These are phyloP conservation scores for Macrolepiota dolichaula DNA, from an alignment of 768 basidiomycete species.

Conservation along the genomic window DNA sequence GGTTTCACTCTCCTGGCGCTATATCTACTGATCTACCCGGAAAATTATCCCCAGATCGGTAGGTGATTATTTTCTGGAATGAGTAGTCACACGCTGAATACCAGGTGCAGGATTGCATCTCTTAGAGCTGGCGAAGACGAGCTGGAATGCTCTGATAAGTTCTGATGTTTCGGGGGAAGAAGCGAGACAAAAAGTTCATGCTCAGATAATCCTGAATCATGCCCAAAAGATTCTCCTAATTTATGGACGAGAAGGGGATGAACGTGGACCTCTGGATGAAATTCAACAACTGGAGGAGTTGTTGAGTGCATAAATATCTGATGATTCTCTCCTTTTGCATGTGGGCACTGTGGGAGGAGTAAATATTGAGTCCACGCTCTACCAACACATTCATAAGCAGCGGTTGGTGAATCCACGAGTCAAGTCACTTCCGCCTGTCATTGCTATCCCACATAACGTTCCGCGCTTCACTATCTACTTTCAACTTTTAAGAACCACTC, in stretches of 20 bases:
- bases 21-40: constrained; percentile 69
- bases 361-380: too few species aligned
- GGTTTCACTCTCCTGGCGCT: constrained; percentile 62
- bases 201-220: constrained; percentile 34
- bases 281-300: constrained; percentile 40
- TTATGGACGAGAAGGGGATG: constrained; percentile 63
- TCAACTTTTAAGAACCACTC: too few species aligned
- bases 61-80: constrained; percentile 16
- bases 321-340: not conserved
- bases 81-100: not conserved
- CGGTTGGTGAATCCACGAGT: too few species aligned
- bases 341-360: too few species aligned
- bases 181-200: constrained; percentile 23
- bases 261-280: constrained; percentile 56
- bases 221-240: constrained; percentile 39
- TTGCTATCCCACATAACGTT: too few species aligned
- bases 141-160: constrained; percentile 61
- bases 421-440: too few species aligned
- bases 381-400: too few species aligned
- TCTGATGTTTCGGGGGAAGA: constrained; percentile 19
- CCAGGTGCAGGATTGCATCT: constrained; percentile 63
- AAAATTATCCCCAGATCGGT: constrained; percentile 84
- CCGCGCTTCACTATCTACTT: too few species aligned
- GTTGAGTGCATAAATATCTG: constrained; percentile 22
- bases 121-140: constrained; percentile 72